Evolutionary conservation across 1,284 basidiomycete species (phyloP), one percentile per base, ranked within the genome.

Genomic region (Marasmius sp.): DNA sequence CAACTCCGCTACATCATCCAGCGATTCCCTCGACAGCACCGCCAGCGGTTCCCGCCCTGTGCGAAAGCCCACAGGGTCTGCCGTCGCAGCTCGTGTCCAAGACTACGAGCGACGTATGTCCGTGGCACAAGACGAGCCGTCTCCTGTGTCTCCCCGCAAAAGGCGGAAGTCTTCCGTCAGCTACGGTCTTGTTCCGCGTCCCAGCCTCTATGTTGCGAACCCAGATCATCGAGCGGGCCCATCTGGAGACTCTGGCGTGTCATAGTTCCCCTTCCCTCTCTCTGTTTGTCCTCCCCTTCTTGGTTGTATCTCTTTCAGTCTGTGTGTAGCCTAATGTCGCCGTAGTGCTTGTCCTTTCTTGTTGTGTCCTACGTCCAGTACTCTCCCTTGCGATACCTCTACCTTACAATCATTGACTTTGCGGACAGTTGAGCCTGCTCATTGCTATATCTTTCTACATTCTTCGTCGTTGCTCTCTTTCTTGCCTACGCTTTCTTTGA

Each of bases 181-280:
- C 58, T 87, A 87, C 70, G 84, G 85, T 14, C 76, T 88, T 41
- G 83, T 80, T 38, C 85, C 83, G 41, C 78, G 81, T 64, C 75
- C 81, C 12, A 82, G 81, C 63, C 75, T 88, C 18, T 88, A 83
- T 66, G 77, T 89, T 56, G 85, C 85, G 43, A 88, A 88, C 72
- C 86, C 86, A 20, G 85, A 88, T 67, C 73, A 75, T 58, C 63
- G 70, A 60, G 65, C 59, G 10, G 64, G 57, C 37, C 63, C 66
- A 27, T 76, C 76, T 22, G 68, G 63, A 16, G 73, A 74, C 60
- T 75, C 73, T 39, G 63, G 69, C 50, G 20, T 53, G 39, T 62
- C 45, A 39, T 53, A 16, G 43, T 59, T 34, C 18, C 33, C 39
- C 48, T 39, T 37, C 41, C 57, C 45, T 58, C 45, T 49, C 48